These are phyloP conservation scores for Wilcoxina mikolae DNA, from an alignment of 495 filamentous ascomycete genomes.

Conservation along the genomic window DNA sequence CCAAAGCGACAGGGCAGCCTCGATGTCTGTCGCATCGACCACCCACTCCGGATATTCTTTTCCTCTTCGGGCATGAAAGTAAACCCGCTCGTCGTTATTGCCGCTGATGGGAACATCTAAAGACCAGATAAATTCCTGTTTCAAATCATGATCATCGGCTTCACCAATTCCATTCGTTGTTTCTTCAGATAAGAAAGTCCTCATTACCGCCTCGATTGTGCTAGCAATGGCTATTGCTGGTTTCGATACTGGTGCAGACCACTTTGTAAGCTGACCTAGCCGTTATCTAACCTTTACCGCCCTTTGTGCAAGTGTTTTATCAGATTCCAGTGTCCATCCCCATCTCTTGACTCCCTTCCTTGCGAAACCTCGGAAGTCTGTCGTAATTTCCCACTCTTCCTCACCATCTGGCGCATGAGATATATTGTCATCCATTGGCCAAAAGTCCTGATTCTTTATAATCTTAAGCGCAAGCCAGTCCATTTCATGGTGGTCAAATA, in stretches of 20 bases:
- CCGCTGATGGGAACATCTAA: background rate
- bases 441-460: background rate
- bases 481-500: conserved; percentile 8
- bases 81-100: background rate
- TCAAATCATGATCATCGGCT: too few relatives aligned
- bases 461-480: conserved; percentile 11
- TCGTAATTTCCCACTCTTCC: background rate
- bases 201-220: conserved; percentile 9
- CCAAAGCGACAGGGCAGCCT: conserved; percentile 17
- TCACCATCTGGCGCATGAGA: too few relatives aligned
- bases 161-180: too few relatives aligned
- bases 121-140: background rate
- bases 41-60: conserved; percentile 5
- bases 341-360: background rate
- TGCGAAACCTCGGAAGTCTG: background rate
- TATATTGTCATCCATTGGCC: too few relatives aligned
- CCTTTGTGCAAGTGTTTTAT: too few relatives aligned
- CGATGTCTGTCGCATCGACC: conserved; percentile 7
- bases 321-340: background rate
- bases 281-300: conserved; percentile 1
- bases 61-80: background rate
- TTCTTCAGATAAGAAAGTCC: background rate
- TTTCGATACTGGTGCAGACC: background rate
- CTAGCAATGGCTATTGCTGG: conserved; percentile 1
- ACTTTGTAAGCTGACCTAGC: conserved; percentile 3